Evolutionary conservation across 1,284 basidiomycete genomes (phyloP).

Genomic region (Sporisorium scitamineum): DNA sequence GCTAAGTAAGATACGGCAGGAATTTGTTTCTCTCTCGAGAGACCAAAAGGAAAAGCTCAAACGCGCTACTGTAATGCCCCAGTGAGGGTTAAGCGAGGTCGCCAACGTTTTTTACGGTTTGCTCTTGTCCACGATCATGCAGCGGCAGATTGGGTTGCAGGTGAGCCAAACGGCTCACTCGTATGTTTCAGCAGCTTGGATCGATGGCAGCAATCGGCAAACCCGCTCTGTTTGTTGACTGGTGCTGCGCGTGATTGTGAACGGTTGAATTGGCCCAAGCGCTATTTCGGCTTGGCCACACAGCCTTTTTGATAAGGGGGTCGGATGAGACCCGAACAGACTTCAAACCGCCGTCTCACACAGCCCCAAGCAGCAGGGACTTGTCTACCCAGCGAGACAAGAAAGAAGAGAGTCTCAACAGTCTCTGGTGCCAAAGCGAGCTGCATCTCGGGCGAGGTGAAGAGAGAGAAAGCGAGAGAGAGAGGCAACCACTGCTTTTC

Average conservation of each 20-base stretch:
- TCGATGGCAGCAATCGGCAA: neutral
- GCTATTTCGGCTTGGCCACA: neutral
- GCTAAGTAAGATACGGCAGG: neutral
- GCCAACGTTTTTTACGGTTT: neutral
- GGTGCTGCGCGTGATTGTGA: neutral
- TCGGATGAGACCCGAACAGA: neutral
- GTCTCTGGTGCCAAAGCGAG: neutral
- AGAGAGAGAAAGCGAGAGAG: too few species aligned
- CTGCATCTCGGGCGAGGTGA: neutral
- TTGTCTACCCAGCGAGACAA: too few species aligned
- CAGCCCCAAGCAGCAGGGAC: neutral
- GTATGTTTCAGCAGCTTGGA: too few species aligned
- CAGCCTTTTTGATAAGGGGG: neutral
- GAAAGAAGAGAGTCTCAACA: too few species aligned
- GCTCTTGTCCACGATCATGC: too few species aligned
- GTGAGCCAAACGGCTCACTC: neutral
- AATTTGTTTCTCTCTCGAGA: too few species aligned
- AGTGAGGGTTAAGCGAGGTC: constrained; percentile 8
- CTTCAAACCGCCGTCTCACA: neutral
- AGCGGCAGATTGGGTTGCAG: neutral
- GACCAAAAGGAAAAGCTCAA: neutral
- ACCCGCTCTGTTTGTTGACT: neutral
- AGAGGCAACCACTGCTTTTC: neutral
- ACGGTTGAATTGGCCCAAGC: neutral
- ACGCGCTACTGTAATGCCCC: constrained; percentile 9